Base-by-base conservation (phyloP, 106 monocot species). In the Platanthera zijinensis region DNA sequence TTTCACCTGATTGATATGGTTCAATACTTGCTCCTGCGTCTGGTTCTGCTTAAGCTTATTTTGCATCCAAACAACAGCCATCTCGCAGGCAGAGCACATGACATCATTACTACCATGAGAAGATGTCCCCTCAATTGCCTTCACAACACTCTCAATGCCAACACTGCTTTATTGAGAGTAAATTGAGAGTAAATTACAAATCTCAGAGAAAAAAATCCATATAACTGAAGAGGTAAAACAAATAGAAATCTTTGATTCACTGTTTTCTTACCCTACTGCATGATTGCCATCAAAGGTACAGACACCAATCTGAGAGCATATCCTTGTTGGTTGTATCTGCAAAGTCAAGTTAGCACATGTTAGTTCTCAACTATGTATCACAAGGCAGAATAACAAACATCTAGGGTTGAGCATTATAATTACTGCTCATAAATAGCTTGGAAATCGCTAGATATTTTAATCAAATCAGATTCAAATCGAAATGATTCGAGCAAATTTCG, bases 1-100 rank as follows among this genome's bases (percentile, higher is more conserved):
- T 13, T 5, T 52, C 81, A 96, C 96, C 83, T 89, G 68, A 51
- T 86, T 81, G 57, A 89, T 72, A 79, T 93, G 91, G 11, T 80
- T 80, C 47, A 96, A 45, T 50, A 91, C 85, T 19, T 11, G 78
- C 15, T 91, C 87, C 78, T 89, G 76, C 2, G 93, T 91, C 71
- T 84, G 22, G 47, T 96, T 96, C 71, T 86, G 78, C 71, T 46
- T 84, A 5, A 96, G 71, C 57, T 88, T 87, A 72, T 83, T 96
- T 77, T 93, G 93, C 82, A 89, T 87, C 96, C 93, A 96, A 21
- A 90, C 84, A 76, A 93, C 91, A n/a, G 84, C 81, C 89, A 89
- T 91, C 84, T 96, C 87, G 79, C 96, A 96, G 21, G 76, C 82
- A 78, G 71, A 53, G 77, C 93, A 96, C 83, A 90, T 83, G 4